phyloP scores from a whole-genome alignment of 768 basidiomycete genomes.

The Pleurotus eryngii region DNA sequence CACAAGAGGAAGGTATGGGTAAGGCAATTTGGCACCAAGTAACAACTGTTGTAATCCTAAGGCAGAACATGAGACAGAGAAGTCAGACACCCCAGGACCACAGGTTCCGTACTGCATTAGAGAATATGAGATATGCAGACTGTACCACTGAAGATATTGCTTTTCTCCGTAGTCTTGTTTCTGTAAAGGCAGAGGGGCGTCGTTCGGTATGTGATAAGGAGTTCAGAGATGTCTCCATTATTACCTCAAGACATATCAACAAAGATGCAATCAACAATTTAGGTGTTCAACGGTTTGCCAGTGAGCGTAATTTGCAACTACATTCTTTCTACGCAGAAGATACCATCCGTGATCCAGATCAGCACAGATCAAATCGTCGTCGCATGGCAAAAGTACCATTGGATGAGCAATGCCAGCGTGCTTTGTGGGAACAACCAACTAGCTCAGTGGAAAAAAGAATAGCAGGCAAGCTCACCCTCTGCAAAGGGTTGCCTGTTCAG shows the following conservation, averaged over 20 bases:
- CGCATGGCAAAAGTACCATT: background rate
- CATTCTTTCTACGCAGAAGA: slow-evolving; percentile 24
- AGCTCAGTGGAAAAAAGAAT: slow-evolving; percentile 20
- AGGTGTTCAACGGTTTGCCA: slow-evolving; percentile 28
- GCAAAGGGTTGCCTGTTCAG: slow-evolving; percentile 27
- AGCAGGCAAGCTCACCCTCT: slow-evolving; percentile 25
- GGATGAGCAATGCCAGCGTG: slow-evolving; percentile 9
- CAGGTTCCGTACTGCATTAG: slow-evolving; percentile 14
- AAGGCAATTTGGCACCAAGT: slow-evolving; percentile 23
- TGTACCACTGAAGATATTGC: slow-evolving; percentile 32
- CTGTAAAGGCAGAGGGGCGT: slow-evolving; percentile 1
- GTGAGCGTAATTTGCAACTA: slow-evolving; percentile 23
- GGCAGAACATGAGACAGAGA: slow-evolving; percentile 28
- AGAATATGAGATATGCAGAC: slow-evolving; percentile 27
- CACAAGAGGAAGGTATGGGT: slow-evolving; percentile 20
- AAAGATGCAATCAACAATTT: slow-evolving; percentile 35
- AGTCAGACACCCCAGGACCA: slow-evolving; percentile 11
- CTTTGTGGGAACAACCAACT: slow-evolving; percentile 20
- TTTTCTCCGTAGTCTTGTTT: slow-evolving; percentile 26
- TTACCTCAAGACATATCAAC: slow-evolving; percentile 31
- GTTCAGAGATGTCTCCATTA: slow-evolving; percentile 34
- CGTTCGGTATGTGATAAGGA: slow-evolving; percentile 10
- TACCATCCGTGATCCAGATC: background rate
- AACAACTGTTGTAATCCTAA: slow-evolving; percentile 28
- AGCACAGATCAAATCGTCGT: background rate